These are phyloP conservation scores for Tetradesmus lagerheimii DNA, from an alignment of 139 green algal species.

Conservation along the genomic window DNA sequence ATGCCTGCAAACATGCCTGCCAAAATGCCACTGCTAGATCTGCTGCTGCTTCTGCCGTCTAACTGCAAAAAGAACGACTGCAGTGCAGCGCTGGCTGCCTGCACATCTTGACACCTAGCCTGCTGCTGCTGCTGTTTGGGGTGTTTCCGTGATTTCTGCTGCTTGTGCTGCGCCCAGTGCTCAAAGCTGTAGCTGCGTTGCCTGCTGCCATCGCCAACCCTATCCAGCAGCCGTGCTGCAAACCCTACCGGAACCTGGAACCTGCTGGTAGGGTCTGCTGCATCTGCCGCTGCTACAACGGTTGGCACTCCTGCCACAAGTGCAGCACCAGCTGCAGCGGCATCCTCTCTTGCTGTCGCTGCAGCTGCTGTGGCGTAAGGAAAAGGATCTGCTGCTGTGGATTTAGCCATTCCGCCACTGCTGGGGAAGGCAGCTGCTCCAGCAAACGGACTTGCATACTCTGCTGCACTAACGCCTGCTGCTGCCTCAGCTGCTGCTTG, in stretches of 20 bases:
- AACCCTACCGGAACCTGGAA: not conserved
- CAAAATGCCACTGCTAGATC: not conserved
- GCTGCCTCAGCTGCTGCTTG: not conserved
- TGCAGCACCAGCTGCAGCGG: not conserved
- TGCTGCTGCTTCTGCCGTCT: not conserved
- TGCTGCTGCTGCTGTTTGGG: not conserved
- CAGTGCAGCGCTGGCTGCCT: not conserved
- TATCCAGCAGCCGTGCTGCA: not conserved
- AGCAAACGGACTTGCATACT: not conserved
- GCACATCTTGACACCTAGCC: not conserved
- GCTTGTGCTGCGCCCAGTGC: constrained; percentile 1
- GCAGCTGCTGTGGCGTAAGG: not conserved
- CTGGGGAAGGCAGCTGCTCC: not conserved
- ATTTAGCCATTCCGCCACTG: not conserved
- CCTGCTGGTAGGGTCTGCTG: not conserved
- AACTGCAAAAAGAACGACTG: not conserved
- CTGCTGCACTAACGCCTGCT: not conserved
- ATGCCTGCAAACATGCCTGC: not conserved
- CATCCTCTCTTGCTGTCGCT: not conserved
- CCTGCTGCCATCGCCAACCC: not conserved
- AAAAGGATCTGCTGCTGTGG: not conserved
- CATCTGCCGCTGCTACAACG: not conserved
- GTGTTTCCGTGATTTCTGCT: not conserved
- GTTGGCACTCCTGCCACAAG: not conserved
- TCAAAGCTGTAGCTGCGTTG: not conserved